Base-by-base conservation (phyloP, 2,329 filamentous ascomycete species). In the Neophaeococcomyces aloes region DNA sequence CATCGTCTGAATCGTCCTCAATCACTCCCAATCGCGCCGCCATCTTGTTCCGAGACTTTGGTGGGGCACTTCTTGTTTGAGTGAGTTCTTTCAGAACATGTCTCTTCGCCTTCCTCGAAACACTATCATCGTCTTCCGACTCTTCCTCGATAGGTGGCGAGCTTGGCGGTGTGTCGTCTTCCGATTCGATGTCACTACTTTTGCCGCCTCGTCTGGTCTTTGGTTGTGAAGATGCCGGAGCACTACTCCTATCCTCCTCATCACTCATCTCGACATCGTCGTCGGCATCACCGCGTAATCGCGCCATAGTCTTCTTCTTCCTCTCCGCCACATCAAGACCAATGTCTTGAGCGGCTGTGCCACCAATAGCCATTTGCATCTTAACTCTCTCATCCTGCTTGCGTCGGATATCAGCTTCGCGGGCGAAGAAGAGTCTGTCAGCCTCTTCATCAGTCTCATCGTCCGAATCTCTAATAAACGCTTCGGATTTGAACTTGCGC, bases 381-480 rank as follows among this genome's bases (percentile, higher is more conserved):
- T 66, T 65, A 45, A 76, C 67, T 13, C 67, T 65, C 25, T 66
- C 62, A 21, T 63, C 64, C 40, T 72, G 74, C 37, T 73, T 73
- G 50, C 76, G 71, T 38, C 83, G 70, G 47, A 81, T 70, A 51
- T 73, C 66, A 60, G 81, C 78, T 63, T 95, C 88, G 13, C 76
- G 72, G 2, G 74, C 78, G 62, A 89, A 95, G 64, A 95, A 95
- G 15, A 75, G 78, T 17, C 60, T 68, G 62, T 84, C 76, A 45
- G 77, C 75, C 36, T 87, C 86, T 27, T 75, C 78, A 56, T 94
- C 86, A n/a, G 75, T 81, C 53, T 94, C 87, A 42, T 96, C 91
- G 59, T 96, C 91, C 53, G 83, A 86, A 29, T 81, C 79, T 46
- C 82, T 76, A 39, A 98, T 83, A 56, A 79, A 89, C 30, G 89